Evolutionary conservation across 2,329 filamentous ascomycete genomes (phyloP), one percentile per base, ranked within the genome.

Genomic region (Ophiostoma montium): DNA sequence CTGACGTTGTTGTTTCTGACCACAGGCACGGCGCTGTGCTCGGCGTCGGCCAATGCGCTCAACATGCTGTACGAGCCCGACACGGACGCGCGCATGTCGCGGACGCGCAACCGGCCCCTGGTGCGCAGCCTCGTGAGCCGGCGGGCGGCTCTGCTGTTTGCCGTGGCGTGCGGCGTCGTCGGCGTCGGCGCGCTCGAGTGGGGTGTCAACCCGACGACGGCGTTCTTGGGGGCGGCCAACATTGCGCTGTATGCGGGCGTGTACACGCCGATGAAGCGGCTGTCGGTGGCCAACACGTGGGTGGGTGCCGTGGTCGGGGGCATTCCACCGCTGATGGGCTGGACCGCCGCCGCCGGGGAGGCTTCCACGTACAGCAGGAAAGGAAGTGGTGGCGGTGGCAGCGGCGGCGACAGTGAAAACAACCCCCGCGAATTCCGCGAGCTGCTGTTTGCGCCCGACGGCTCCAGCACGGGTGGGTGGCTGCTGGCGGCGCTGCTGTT

Each of bases 31-130:
- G 80, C 89, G 5, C 74, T 95, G 18, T 92, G 86, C 63, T 85
- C 80, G n/a, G 87, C 89, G 39, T 86, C 84, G 52, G 92, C 92
- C 39, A 98, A 98, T 63, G 79, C 92, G 2, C 72, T 96, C 56
- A 98, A 98, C 66, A 98, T 98, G 92, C 79, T 95, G 51, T 88
- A 95, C 66, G 92, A 98, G 66, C 85, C 82, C 10, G 74, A 81
- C 52, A 89, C 89, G 61, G 92, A 98, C 64, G 86, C 88, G 42
- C 80, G 84, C 59, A 98, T 98, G 92, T 81, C 77, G 33, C 80
- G 92, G n/a, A 98, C 92, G 2, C 77, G 86, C 27, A 95, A 95
- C 58, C 70, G 92, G 5, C 92, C 92, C 0, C 71, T 98, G 1
- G 92, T 95, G 3, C 78, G 92, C 44, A 79, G 80, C 8, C 76